These are phyloP conservation scores for Grammothele lineata DNA, from an alignment of 768 basidiomycete species.

Conservation along the genomic window DNA sequence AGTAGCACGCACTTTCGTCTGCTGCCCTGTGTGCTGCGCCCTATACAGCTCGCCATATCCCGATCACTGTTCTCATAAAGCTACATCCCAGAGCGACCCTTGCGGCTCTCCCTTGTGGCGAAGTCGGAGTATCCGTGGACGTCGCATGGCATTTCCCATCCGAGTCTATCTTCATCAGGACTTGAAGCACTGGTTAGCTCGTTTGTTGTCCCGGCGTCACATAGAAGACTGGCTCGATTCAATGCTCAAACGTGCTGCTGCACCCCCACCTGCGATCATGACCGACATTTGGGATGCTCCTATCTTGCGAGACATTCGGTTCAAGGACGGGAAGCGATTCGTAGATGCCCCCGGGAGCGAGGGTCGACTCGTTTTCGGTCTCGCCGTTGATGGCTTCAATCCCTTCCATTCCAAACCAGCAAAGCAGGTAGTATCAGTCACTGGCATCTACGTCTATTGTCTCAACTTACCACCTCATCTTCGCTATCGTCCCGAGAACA, in stretches of 20 bases:
- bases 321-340: not conserved
- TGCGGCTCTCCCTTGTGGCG: slow-evolving; percentile 2
- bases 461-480: slow-evolving; percentile 23
- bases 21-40: not conserved
- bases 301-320: not conserved
- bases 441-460: slow-evolving; percentile 21
- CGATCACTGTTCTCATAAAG: not conserved
- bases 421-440: slow-evolving; percentile 1
- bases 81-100: not conserved
- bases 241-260: not conserved
- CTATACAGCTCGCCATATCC: not conserved
- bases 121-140: not conserved
- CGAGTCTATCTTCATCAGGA: slow-evolving; percentile 2
- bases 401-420: slow-evolving; percentile 7
- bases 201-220: not conserved
- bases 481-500: slow-evolving; percentile 26
- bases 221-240: slow-evolving; percentile 4
- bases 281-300: not conserved
- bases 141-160: not conserved
- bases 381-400: slow-evolving; percentile 12
- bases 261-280: not conserved
- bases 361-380: not conserved
- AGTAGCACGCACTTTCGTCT: not conserved
- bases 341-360: not conserved
- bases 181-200: slow-evolving; percentile 2